Conservation (phyloP, 257 asterid species). For the Leonotis leonurus region DNA sequence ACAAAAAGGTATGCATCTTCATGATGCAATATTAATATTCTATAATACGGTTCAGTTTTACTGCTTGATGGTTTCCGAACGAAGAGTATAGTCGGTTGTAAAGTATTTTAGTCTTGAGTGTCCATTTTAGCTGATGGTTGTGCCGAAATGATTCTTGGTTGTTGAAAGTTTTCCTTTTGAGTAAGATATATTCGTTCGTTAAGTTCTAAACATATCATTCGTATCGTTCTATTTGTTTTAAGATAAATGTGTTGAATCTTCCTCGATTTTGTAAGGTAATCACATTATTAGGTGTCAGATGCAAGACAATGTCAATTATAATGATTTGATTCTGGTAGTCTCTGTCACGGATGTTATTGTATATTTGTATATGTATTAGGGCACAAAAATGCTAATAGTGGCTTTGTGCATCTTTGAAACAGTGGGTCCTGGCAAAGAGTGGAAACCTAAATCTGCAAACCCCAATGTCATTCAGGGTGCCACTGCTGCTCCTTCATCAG, state of each 20-base stretch:
- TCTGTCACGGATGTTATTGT: not conserved
- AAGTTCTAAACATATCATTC: not conserved
- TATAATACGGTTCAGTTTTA: not conserved
- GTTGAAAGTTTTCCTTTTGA: not conserved
- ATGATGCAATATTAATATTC: slow-evolving; percentile 6
- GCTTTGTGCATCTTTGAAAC: slow-evolving; percentile 22
- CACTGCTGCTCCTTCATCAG: slow-evolving; percentile 35
- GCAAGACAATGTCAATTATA: not conserved
- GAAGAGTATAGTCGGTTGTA: not conserved
- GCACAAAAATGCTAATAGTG: slow-evolving; percentile 6
- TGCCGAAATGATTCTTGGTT: slow-evolving; percentile 5
- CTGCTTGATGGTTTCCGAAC: slow-evolving; percentile 10
- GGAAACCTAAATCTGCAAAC: slow-evolving; percentile 78
- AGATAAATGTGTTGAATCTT: not conserved
- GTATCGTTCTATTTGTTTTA: not conserved
- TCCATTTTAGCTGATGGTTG: slow-evolving; percentile 12
- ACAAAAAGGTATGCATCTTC: slow-evolving; percentile 50
- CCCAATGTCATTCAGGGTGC: slow-evolving; percentile 37
- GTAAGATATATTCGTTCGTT: not conserved
- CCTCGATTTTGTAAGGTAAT: not conserved
- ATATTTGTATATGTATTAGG: no score
- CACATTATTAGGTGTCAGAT: not conserved
- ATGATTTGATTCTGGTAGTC: slow-evolving; percentile 1
- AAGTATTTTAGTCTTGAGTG: not conserved
- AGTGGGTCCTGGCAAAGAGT: slow-evolving; percentile 70